A percentile compares a stretch with the other conserved stretches of the same genome.
Conservation (phyloP, 1,139 yeast genomes). For the Meyerozyma smithsonii region DNA sequence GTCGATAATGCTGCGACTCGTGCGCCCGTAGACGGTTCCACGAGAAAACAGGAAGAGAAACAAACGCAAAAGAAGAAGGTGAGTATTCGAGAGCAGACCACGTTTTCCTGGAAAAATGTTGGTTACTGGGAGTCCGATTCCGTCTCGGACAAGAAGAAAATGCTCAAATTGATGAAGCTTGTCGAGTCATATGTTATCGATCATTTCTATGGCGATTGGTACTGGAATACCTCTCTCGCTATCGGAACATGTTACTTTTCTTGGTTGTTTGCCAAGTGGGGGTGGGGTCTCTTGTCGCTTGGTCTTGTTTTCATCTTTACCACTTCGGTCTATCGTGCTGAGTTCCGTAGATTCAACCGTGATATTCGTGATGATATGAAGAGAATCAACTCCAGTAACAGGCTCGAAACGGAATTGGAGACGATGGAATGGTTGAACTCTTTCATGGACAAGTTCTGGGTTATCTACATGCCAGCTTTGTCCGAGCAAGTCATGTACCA, state of each 20-base stretch:
- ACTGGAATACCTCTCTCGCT: conserved; percentile 60
- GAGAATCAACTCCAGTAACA: conserved; percentile 54
- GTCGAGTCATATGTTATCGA: conserved; percentile 62
- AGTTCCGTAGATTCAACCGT: conserved; percentile 68
- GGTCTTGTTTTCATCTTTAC: conserved; percentile 55
- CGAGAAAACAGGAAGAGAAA: conserved; percentile 7
- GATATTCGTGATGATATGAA: conserved; percentile 70
- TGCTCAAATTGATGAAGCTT: conserved; percentile 21
- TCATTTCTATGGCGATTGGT: conserved; percentile 67
- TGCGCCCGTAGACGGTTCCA: conserved; percentile 25
- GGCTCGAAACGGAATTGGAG: conserved; percentile 58
- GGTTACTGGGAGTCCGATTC: conserved; percentile 35
- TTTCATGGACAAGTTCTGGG: conserved; percentile 77
- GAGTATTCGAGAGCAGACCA: conserved; percentile 25
- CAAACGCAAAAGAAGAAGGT: conserved; percentile 14
- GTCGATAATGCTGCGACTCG: conserved; percentile 13
- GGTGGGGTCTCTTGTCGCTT: conserved; percentile 56
- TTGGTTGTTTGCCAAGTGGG: conserved; percentile 54
- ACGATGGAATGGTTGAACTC: conserved; percentile 79
- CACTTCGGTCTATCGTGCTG: conserved; percentile 63
- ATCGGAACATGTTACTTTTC: conserved; percentile 70
- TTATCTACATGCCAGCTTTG: conserved; percentile 78
- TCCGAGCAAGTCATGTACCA: conserved; percentile 69
- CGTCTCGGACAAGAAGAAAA: conserved; percentile 20
- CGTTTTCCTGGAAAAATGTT: conserved; percentile 39